A percentile compares a stretch with the other conserved stretches of the same genome.
phyloP scores from a whole-genome alignment of 345 rosid genomes.

The Eucalyptus fibrosa region DNA sequence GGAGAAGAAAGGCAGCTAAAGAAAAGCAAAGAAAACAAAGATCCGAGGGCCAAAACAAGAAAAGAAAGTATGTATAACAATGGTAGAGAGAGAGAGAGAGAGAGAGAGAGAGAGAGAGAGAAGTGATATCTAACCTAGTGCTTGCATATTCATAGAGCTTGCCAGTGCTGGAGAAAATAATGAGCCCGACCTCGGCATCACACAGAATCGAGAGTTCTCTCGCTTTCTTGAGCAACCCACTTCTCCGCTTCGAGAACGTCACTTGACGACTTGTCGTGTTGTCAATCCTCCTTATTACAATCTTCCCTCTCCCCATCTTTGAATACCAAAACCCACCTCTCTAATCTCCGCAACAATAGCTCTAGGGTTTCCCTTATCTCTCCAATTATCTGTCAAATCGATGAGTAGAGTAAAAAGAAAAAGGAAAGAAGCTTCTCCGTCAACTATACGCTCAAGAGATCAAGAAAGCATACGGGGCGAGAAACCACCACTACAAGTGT shows the following conservation, averaged over 20 bases:
- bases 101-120: neutral
- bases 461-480: neutral
- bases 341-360: neutral
- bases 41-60: neutral
- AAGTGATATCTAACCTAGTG: constrained; percentile 18
- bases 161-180: constrained; percentile 40
- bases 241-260: constrained; percentile 44
- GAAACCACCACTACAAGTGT: neutral
- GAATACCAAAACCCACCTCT: neutral
- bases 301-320: constrained; percentile 57
- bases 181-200: constrained; percentile 37
- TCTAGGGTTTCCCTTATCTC: neutral
- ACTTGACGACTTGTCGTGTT: constrained; percentile 48
- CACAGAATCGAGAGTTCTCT: constrained; percentile 43
- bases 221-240: constrained; percentile 34
- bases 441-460: neutral
- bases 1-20: neutral
- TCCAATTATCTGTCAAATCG: neutral
- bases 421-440: neutral
- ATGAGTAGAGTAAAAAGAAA: neutral
- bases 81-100: neutral
- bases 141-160: constrained; percentile 42
- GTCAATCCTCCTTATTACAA: constrained; percentile 38
- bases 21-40: neutral
- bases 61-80: neutral